Percentiles rank a stretch among this genome's conserved stretches.
Evolutionary conservation across 371 early-diverging fungal species (phyloP).

Genomic region (Cokeromyces recurvatus): DNA sequence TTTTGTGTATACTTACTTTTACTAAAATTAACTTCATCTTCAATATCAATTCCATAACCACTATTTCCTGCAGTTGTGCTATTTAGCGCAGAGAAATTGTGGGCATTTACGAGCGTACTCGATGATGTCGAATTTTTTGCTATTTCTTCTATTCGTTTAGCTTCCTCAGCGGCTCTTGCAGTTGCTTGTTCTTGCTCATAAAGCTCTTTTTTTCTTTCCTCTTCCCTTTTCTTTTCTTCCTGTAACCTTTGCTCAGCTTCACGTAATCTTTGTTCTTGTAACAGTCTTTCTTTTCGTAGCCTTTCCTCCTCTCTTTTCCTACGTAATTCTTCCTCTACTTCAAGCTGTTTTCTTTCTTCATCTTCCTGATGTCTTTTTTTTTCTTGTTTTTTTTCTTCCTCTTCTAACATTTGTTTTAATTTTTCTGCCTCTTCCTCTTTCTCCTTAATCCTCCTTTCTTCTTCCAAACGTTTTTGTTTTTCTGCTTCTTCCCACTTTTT

Average conservation of each 20-base stretch:
- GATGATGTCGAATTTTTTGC: neutral
- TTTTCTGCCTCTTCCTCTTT: constrained; percentile 15
- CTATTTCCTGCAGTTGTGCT: constrained; percentile 39
- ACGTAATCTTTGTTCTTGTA: neutral
- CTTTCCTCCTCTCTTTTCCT: constrained; percentile 8
- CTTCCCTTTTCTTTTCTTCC: constrained; percentile 1
- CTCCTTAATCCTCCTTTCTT: constrained; percentile 6
- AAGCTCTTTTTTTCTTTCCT: neutral
- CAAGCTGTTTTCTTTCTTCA: constrained; percentile 1
- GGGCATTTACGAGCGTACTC: neutral
- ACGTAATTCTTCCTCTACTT: constrained; percentile 1
- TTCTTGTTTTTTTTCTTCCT: constrained; percentile 7
- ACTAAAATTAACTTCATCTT: constrained; percentile 46
- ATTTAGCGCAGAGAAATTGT: neutral
- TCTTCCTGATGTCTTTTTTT: constrained; percentile 3
- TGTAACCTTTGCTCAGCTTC: neutral
- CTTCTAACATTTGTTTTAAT: constrained; percentile 1
- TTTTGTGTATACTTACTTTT: constrained; percentile 23
- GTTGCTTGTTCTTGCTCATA: constrained; percentile 2
- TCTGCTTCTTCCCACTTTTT: constrained; percentile 30
- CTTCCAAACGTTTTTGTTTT: constrained; percentile 8
- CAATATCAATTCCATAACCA: constrained; percentile 41
- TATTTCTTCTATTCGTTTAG: neutral
- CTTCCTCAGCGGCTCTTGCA: neutral
- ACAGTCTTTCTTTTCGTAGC: constrained; percentile 2